Evolutionary conservation across 1,284 basidiomycete genomes (phyloP), one percentile per base, ranked within the genome.

Genomic region (Phlebopus sp.): DNA sequence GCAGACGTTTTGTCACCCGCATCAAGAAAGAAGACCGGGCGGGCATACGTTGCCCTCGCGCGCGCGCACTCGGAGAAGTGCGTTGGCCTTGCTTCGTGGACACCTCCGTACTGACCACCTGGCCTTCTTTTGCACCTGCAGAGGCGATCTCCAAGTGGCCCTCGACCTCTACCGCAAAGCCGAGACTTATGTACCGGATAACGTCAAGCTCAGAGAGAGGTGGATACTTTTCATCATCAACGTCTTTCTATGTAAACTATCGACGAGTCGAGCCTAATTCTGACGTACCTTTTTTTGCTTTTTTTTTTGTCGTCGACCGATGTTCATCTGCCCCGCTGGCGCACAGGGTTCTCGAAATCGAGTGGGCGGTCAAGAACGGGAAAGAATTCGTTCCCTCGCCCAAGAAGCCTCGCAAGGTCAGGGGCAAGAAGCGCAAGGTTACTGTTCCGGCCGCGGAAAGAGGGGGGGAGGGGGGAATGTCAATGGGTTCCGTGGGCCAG

Each of bases 121-220:
- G 11, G 8, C 19, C 2, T 10, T n/a, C n/a, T n/a, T n/a, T 30
- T 40, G 5, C 44, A 18, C 25, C 21, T 48, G 35, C 51, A 89
- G 86, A 74, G 84, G 84, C 35, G 81, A 89, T 60, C 71, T 89
- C 23, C 74, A 82, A 55, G 75, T 79, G 5, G 86, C 87, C 1
- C 74, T 90, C 25, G 84, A 86, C 50, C 74, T 88, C 14, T 90
- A 88, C 58, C 78, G 81, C 56, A 85, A 85, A 56, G 86, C 86
- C 17, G 81, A 84, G 65, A 74, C 73, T 8, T 90, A 87, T 55
- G 85, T 87, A 45, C 86, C 87, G 15, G 84, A 88, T 54, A 90
- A 90, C 59, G 64, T 78, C 67, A 88, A 88, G 64, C 75, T 90
- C 46, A 82, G 82, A 77, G 85, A 88, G 74, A 86, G 87, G 86